phyloP scores from a whole-genome alignment of 306 rosid species.

The Sicyos edulis region DNA sequence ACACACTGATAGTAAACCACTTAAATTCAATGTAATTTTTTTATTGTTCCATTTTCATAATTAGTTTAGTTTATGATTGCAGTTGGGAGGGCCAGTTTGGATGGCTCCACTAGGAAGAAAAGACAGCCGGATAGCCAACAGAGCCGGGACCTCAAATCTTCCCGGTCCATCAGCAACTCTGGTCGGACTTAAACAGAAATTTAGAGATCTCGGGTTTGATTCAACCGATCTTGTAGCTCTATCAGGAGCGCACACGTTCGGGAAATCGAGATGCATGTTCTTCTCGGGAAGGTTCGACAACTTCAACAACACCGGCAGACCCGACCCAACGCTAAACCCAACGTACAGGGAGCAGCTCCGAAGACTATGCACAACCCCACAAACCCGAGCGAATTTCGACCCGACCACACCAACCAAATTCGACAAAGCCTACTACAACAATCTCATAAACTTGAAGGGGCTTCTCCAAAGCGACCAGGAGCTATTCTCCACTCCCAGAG shows the following conservation, averaged over 20 bases:
- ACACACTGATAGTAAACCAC: too few species aligned
- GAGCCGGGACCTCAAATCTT: constrained; percentile 33
- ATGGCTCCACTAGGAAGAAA: constrained; percentile 58
- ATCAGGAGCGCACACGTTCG: constrained; percentile 79
- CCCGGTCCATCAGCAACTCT: constrained; percentile 52
- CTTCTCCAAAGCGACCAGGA: constrained; percentile 25
- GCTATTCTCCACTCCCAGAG: constrained; percentile 26
- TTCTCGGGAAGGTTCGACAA: constrained; percentile 51
- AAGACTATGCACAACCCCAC: constrained; percentile 24
- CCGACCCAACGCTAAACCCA: constrained; percentile 53
- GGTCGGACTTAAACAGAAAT: constrained; percentile 39
- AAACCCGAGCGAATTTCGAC: constrained; percentile 11
- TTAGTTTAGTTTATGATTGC: constrained; percentile 18
- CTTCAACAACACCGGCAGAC: constrained; percentile 41
- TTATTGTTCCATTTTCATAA: too few species aligned
- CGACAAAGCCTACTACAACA: constrained; percentile 55
- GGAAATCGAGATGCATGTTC: constrained; percentile 49
- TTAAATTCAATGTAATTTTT: too few species aligned
- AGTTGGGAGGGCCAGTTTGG: constrained; percentile 65
- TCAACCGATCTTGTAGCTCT: constrained; percentile 63
- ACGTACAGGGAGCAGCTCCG: constrained; percentile 47
- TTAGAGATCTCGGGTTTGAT: constrained; percentile 40
- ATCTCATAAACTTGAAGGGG: neutral
- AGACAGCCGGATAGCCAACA: constrained; percentile 60
- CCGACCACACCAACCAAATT: constrained; percentile 25